Conservation (phyloP, 208 protist genomes). For the Ichthyophonus hoferi region DNA sequence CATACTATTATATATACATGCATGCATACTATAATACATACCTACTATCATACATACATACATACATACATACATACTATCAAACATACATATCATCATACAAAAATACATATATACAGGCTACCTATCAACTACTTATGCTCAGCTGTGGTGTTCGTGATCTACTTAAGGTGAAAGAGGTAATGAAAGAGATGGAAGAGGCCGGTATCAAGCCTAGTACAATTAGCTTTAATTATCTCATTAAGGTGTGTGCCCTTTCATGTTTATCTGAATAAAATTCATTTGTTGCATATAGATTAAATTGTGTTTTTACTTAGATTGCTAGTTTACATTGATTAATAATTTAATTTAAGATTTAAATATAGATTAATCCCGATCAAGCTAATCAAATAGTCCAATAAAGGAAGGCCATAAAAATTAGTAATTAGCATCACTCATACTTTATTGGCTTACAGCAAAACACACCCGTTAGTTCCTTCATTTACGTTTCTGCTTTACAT, state of each 20-base stretch:
- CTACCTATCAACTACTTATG: background rate
- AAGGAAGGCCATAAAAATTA: background rate
- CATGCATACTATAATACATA: background rate
- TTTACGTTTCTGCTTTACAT: no score
- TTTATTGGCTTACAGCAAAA: no score
- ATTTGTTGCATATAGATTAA: background rate
- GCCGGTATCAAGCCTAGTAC: background rate
- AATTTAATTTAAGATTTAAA: background rate
- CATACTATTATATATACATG: background rate
- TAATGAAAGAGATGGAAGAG: background rate
- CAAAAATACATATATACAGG: background rate
- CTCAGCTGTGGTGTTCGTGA: background rate
- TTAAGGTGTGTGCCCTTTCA: background rate
- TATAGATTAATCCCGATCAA: background rate
- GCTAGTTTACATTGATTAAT: no score
- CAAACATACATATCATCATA: background rate
- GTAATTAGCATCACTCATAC: background rate
- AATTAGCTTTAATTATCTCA: background rate
- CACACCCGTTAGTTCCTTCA: no score
- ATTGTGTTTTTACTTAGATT: no score
- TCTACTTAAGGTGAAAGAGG: background rate
- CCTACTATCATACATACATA: background rate
- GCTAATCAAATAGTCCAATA: background rate
- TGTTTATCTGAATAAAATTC: background rate
- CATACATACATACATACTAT: background rate